Evolutionary conservation across 2,329 filamentous ascomycete genomes (phyloP).

Genomic region (Cercospora sp.): DNA sequence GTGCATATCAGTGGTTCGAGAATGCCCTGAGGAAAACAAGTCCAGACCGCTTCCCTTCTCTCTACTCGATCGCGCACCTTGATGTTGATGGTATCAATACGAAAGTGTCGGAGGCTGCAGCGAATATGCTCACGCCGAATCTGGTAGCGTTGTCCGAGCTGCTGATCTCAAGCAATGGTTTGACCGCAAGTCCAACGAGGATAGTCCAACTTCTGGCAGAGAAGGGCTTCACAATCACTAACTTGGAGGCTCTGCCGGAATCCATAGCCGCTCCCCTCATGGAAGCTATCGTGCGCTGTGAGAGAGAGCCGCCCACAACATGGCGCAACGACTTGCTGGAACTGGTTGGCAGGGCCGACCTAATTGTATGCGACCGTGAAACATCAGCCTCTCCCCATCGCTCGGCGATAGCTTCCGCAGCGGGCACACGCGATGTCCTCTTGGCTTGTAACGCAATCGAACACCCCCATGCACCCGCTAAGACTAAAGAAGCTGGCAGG

Average conservation of each 20-base stretch:
- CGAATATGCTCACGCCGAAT: slow-evolving; percentile 29
- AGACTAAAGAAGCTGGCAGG: slow-evolving; percentile 74
- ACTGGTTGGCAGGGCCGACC: slow-evolving; percentile 78
- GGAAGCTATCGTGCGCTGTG: slow-evolving; percentile 81
- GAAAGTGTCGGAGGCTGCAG: slow-evolving; percentile 16
- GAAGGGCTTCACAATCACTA: slow-evolving; percentile 64
- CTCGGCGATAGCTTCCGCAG: background rate
- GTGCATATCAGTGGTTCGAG: slow-evolving; percentile 39
- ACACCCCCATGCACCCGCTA: slow-evolving; percentile 66
- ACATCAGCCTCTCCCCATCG: background rate
- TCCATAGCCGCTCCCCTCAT: slow-evolving; percentile 76
- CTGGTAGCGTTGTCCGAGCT: slow-evolving; percentile 30
- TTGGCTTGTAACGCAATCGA: slow-evolving; percentile 70
- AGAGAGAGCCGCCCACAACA: slow-evolving; percentile 73
- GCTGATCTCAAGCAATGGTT: slow-evolving; percentile 28
- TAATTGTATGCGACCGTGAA: slow-evolving; percentile 49
- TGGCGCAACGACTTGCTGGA: slow-evolving; percentile 73
- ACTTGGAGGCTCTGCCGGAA: slow-evolving; percentile 83
- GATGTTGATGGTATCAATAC: slow-evolving; percentile 12
- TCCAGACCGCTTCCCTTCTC: slow-evolving; percentile 28
- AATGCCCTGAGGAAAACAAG: slow-evolving; percentile 25
- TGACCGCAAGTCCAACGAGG: slow-evolving; percentile 24
- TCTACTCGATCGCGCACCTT: slow-evolving; percentile 30
- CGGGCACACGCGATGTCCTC: slow-evolving; percentile 11
- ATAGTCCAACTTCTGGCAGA: slow-evolving; percentile 64